A percentile compares a stretch with the other conserved stretches of the same genome.
Evolutionary conservation across 371 early-diverging fungal species (phyloP).

Genomic region (Lichtheimia ornata): DNA sequence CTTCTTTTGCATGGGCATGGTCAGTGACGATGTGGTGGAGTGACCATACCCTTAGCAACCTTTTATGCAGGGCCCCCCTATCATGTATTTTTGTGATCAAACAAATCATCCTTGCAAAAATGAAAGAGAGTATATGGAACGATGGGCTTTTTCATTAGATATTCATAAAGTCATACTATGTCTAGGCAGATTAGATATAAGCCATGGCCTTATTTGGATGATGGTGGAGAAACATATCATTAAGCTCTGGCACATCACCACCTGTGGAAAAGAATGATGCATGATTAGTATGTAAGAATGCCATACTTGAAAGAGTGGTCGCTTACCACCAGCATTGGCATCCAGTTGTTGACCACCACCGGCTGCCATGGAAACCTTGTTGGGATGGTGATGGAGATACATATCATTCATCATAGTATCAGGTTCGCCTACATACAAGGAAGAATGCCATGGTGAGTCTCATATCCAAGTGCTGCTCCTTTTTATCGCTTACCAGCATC

Average conservation of each 20-base stretch:
- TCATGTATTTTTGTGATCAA: no score
- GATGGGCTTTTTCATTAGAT: no score
- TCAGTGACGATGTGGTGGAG: no score
- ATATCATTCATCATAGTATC: conserved; percentile 17
- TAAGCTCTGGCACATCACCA: conserved; percentile 5
- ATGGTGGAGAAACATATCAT: conserved; percentile 23
- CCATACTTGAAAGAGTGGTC: no score
- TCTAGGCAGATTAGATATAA: neutral
- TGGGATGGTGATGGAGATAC: conserved; percentile 25
- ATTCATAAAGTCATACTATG: no score
- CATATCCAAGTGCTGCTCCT: no score
- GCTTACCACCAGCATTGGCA: conserved; percentile 8
- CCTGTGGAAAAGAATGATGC: conserved; percentile 4
- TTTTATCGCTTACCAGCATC: neutral
- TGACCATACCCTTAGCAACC: no score
- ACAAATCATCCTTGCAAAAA: no score
- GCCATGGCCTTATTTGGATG: conserved; percentile 23
- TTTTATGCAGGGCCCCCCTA: no score
- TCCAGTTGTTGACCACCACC: conserved; percentile 3
- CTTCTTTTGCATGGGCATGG: no score
- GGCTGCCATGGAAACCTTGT: conserved; percentile 11
- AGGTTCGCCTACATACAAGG: conserved; percentile 3
- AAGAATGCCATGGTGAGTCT: no score
- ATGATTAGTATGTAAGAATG: neutral
- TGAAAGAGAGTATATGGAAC: no score